Conservation (phyloP, 2,329 filamentous ascomycete species). For the Pezicula neosporulosa region DNA sequence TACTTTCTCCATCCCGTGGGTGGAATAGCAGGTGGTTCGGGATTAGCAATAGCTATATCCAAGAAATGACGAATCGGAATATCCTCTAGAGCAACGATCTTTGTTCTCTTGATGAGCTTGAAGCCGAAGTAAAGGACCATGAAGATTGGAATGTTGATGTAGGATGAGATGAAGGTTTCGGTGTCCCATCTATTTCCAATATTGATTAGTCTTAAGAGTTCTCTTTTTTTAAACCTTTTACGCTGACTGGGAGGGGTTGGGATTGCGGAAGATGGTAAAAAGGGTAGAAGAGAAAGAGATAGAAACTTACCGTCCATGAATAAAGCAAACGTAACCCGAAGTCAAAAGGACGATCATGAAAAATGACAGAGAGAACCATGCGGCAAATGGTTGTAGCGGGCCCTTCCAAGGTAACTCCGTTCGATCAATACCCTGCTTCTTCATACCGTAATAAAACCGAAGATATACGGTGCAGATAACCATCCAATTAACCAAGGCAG, state of each 20-base stretch:
- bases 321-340: slow-evolving; percentile 64
- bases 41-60: slow-evolving; percentile 27
- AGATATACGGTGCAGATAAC: slow-evolving; percentile 55
- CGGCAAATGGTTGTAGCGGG: slow-evolving; percentile 53
- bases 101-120: slow-evolving; percentile 50
- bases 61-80: slow-evolving; percentile 35
- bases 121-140: slow-evolving; percentile 45
- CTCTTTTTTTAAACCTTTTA: background rate
- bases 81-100: slow-evolving; percentile 32
- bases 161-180: slow-evolving; percentile 57
- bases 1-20: slow-evolving; percentile 15
- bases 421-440: slow-evolving; percentile 44
- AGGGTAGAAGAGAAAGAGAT: background rate
- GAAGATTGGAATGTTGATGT: slow-evolving; percentile 63
- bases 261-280: background rate
- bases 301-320: slow-evolving; percentile 39
- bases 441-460: slow-evolving; percentile 54
- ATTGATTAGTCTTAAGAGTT: background rate
- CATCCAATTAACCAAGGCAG: slow-evolving; percentile 20
- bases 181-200: slow-evolving; percentile 44
- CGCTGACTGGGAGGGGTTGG: too few relatives aligned
- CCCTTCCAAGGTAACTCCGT: slow-evolving; percentile 43
- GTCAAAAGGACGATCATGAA: slow-evolving; percentile 53
- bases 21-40: slow-evolving; percentile 14
- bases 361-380: slow-evolving; percentile 47